Base-by-base conservation (phyloP, 495 filamentous ascomycete species). In the Penicillium angulare region DNA sequence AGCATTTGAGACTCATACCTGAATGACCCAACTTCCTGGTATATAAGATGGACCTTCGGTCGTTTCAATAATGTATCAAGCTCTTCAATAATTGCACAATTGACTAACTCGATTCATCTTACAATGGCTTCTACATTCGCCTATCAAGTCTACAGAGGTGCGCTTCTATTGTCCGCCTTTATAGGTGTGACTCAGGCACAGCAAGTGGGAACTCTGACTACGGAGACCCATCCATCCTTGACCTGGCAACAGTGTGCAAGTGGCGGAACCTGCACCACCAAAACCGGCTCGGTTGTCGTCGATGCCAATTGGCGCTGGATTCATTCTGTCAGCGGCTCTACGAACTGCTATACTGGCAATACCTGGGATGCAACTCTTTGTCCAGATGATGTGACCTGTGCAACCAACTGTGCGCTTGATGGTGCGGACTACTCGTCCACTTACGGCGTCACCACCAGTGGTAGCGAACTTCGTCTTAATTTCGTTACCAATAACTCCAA, bases 271-370 rank as follows among this genome's bases (percentile, higher is more conserved):
- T 87, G 84, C 69, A 74, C 73, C 21, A 66, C 69, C 27, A 61
- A 73, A 43, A 53, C 65, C 21, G 81, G 78, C 41, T 77, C 74
- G 23, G 65, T 89, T 41, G 80, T 83, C 24, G 69, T 87, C 31
- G 86, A 89, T 64, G 63, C 83, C 50, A 86, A 84, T 63, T 87
- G 83, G 77, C 77, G 83, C 20, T 83, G 79, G 80, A 59, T 83
- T 21, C 83, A 86, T 55, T 64, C 66, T 1, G 69, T 65, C 15
- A 62, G 65, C 29, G 71, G 73, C 42, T 80, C 66, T 56, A 79
- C 74, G 55, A 86, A 86, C 68, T 87, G 83, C 79, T 87, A 85
- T 62, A 79, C 73, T 24, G 84, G 81, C 49, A 80, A 77, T 59
- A 17, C 10, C 21, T 85, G 80, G 80, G 73, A 83, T 59, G 49